A percentile compares a stretch with the other conserved stretches of the same genome.
Evolutionary conservation across 768 basidiomycete species (phyloP).

Genomic region (Baorangia bicolor): DNA sequence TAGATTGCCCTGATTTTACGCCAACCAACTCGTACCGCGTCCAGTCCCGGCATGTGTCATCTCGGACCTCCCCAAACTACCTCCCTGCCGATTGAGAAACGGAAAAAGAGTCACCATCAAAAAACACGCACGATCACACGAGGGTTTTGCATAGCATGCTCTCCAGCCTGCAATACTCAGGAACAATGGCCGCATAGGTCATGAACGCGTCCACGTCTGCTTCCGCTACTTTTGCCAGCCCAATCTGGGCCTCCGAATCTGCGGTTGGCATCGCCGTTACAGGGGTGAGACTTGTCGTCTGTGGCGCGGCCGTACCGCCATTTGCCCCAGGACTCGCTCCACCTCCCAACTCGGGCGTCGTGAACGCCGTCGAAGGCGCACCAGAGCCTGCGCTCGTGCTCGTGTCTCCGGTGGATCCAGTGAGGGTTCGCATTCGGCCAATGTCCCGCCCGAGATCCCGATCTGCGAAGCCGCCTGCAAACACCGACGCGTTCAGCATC

Average conservation of each 20-base stretch:
- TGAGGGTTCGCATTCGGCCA: constrained; percentile 54
- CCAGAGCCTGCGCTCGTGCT: constrained; percentile 32
- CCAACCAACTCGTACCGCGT: neutral
- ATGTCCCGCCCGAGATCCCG: constrained; percentile 38
- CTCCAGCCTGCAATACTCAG: constrained; percentile 80
- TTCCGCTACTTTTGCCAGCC: constrained; percentile 79
- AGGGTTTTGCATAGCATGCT: constrained; percentile 69
- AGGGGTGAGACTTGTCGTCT: constrained; percentile 62
- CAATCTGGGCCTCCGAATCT: constrained; percentile 72
- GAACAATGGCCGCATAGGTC: constrained; percentile 82
- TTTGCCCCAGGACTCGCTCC: constrained; percentile 35
- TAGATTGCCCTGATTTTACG: constrained; percentile 2
- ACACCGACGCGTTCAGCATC: constrained; percentile 31
- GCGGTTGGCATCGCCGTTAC: constrained; percentile 70
- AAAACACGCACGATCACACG: constrained; percentile 32
- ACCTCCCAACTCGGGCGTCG: constrained; percentile 58
- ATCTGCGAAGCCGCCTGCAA: constrained; percentile 40
- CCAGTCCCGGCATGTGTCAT: neutral
- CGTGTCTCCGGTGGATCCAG: constrained; percentile 43
- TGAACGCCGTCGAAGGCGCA: constrained; percentile 53
- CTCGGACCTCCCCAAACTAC: no score
- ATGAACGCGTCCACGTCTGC: constrained; percentile 83
- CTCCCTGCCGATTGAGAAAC: neutral
- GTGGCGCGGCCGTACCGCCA: constrained; percentile 33
- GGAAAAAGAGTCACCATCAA: neutral